phyloP scores from a whole-genome alignment of 192 early-diverging fungal genomes.

The Entomortierella beljakovae region DNA sequence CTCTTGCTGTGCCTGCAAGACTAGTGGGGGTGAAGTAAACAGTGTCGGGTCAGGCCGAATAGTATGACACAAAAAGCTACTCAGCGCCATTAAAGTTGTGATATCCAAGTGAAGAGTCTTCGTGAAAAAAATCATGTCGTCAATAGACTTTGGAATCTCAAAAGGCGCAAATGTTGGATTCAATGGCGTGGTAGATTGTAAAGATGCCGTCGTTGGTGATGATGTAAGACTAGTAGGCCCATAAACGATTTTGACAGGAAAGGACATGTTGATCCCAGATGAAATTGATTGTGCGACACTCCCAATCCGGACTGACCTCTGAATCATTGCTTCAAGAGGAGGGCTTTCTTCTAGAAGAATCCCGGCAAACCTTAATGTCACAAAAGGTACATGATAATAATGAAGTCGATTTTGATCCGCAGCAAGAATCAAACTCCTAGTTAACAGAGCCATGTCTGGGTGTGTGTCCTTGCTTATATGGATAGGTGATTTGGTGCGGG shows the following conservation, averaged over 20 bases:
- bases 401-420: constrained; percentile 48
- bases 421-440: constrained; percentile 37
- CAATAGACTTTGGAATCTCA: constrained; percentile 21
- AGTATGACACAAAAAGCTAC: constrained; percentile 56
- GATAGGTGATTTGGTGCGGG: constrained; percentile 11
- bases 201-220: background rate
- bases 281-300: constrained; percentile 18
- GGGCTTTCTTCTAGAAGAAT: constrained; percentile 28
- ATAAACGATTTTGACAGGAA: constrained; percentile 24
- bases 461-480: constrained; percentile 48
- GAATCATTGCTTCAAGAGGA: constrained; percentile 39
- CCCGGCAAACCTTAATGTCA: constrained; percentile 36
- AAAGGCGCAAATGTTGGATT: constrained; percentile 25
- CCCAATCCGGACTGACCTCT: constrained; percentile 25
- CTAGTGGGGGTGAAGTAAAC: constrained; percentile 50
- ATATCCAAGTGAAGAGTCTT: constrained; percentile 59
- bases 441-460: constrained; percentile 37
- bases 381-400: constrained; percentile 22
- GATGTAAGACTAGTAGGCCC: constrained; percentile 7
- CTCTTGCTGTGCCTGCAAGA: constrained; percentile 59
- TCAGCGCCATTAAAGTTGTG: constrained; percentile 58
- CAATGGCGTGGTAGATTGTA: constrained; percentile 4
- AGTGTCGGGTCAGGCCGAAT: constrained; percentile 33
- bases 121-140: constrained; percentile 49
- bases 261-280: constrained; percentile 2